These are phyloP conservation scores for Fragaria nilgerrensis DNA, from an alignment of 306 rosid species.

Conservation along the genomic window DNA sequence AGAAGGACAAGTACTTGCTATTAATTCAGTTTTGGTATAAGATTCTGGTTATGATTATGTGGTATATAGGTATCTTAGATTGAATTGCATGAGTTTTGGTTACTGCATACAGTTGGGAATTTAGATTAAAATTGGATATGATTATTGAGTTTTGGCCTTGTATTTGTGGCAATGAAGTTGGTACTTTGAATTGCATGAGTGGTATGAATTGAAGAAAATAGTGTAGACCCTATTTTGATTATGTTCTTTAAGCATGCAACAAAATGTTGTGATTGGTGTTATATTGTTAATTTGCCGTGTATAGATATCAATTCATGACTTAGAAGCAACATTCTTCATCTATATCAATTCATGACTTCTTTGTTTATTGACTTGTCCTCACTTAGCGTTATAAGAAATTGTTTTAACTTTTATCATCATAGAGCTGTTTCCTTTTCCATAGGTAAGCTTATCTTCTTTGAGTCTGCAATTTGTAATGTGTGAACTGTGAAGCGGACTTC, in stretches of 20 bases:
- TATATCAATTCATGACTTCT: not conserved
- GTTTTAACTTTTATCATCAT: not conserved
- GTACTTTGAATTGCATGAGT: too few relatives aligned
- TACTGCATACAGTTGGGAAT: too few relatives aligned
- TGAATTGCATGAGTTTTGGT: too few relatives aligned
- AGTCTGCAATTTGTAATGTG: not conserved
- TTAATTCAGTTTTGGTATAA: too few relatives aligned
- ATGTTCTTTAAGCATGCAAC: constrained; percentile 38
- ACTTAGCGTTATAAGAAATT: not conserved
- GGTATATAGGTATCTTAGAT: too few relatives aligned
- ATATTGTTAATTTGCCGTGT: constrained; percentile 22
- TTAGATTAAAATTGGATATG: too few relatives aligned
- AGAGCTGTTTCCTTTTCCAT: not conserved
- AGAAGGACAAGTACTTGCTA: too few relatives aligned
- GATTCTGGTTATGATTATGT: too few relatives aligned
- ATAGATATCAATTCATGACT: constrained; percentile 21
- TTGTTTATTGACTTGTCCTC: not conserved
- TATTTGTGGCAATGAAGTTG: too few relatives aligned
- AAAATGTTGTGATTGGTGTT: constrained; percentile 35
- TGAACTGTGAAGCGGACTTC: not conserved
- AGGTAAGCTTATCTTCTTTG: not conserved
- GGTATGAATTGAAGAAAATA: too few relatives aligned
- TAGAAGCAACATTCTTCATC: constrained; percentile 17
- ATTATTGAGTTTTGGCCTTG: too few relatives aligned
- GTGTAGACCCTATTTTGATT: too few relatives aligned